phyloP scores from a whole-genome alignment of 75 land plant genomes.

The Picea glauca region DNA sequence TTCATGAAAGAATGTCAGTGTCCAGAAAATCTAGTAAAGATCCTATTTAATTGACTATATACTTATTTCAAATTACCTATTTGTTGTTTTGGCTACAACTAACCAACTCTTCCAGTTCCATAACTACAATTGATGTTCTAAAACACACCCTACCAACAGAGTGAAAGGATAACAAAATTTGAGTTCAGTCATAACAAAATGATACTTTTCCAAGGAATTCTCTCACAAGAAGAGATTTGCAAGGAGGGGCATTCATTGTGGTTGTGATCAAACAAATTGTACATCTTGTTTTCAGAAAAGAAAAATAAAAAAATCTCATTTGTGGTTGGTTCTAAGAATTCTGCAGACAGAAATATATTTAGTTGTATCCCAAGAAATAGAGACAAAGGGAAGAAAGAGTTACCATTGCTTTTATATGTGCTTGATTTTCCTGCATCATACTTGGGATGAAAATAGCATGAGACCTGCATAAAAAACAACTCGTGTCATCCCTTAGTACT shows the following conservation, averaged over 20 bases:
- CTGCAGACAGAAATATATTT: background rate
- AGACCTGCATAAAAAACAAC: slow-evolving; percentile 40
- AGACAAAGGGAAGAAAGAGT: background rate
- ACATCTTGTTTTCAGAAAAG: background rate
- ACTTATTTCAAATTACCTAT: background rate
- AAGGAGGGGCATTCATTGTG: background rate
- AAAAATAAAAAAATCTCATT: background rate
- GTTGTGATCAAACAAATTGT: background rate
- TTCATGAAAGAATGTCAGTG: background rate
- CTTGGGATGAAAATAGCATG: slow-evolving; percentile 81
- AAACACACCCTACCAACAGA: no score
- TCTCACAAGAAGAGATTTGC: background rate
- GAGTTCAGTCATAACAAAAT: background rate
- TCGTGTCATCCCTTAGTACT: background rate
- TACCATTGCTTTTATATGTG: slow-evolving; percentile 74
- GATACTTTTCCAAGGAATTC: background rate
- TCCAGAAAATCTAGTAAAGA: background rate
- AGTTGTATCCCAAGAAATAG: background rate
- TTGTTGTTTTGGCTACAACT: background rate
- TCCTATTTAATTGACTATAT: background rate
- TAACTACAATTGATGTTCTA: background rate
- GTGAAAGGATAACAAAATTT: background rate
- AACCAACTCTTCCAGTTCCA: background rate
- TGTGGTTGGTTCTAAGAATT: background rate
- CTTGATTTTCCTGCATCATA: slow-evolving; percentile 65